Evolutionary conservation across 805 yeast genomes (phyloP), one percentile per base, ranked within the genome.

Genomic region (Saturnispora bothae): DNA sequence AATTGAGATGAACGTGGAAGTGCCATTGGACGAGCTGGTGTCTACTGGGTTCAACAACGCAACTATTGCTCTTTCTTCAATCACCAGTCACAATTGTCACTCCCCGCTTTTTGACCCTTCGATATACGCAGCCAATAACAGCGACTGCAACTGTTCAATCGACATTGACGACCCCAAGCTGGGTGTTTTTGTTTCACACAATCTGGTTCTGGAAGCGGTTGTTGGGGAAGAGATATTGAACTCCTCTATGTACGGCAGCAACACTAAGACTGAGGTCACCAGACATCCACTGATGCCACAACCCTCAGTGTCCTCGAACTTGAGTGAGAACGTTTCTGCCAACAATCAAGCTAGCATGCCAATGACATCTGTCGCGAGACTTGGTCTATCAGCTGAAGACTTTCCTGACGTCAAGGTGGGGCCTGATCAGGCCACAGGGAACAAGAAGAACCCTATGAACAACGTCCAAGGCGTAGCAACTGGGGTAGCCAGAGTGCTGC

Each of bases 401-500:
- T 38, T 41, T 26, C 45, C 47, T 3, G 46, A 50, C 39, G 56
- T 51, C 6, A 56, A 57, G 9, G 57, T 59, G 1, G 60, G 61
- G 1, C 61, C 61, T 1, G 57, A 56, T 37, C 46, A 48, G 20
- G 39, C 48, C 1, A 44, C 44, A 12, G 60, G 60, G 7, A 54
- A 55, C 36, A 42, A 51, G 20, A 17, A 50, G 5, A 56, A 56
- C 23, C 53, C 56, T 3, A 47, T 38, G 31, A 56, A 50, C 31
- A 56, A 50, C 37, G 41, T 55, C 12, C 65, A 73, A 14, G 86
- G 88, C 33, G 73, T 81, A 1, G 88, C 94, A 2, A 92, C 97
- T 0, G 98, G 98, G 13, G 83, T 94, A 4, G 98, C 98, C 0
- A 66, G 98, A 34, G 94, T 92, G 2, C 64, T 92, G 43, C 65